Base-by-base conservation (phyloP, 306 rosid genomes). In the Vicia sativa region DNA sequence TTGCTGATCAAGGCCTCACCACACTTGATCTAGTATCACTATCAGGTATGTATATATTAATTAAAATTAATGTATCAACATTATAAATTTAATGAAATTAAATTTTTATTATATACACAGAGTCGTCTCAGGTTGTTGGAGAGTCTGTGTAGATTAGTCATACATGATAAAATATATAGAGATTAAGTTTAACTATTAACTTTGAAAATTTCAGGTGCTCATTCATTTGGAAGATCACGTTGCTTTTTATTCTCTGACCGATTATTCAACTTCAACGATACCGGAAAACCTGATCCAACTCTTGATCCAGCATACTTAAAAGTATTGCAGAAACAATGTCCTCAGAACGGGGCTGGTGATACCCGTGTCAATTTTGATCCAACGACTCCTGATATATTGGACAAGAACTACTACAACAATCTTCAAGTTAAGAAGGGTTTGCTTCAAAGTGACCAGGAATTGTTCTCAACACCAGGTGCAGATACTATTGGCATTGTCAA, bases 191-290 rank as follows among this genome's bases (percentile, higher is more conserved):
- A n/a, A n/a, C n/a, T n/a, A n/a, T n/a, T n/a, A n/a, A n/a, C n/a
- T n/a, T n/a, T n/a, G n/a, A n/a, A n/a, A n/a, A n/a, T n/a, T n/a
- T 10, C 64, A 77, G 85, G 81, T 48, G 85, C 85, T 14, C 81
- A 81, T 62, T 73, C 85, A 2, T 56, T 81, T 41, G 81, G 85
- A 34, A 73, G 67, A 55, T 73, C 79, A 6, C 53, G 35, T 1
- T 81, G 81, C 25, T 5, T 58, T 0, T 21, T 4, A 6, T 68
- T 77, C 6, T 0, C 1, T 11, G 0, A 34, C 6, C 65, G 82
- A 44, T 43, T 77, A 29, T 81, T 73, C 67, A 43, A 73, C 16
- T 73, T 78, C 63, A 67, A 4, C 9, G 10, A 5, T n/a, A 78
- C 74, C 23, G 62, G 62, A 4, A 60, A 13, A 9, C 57, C 78